phyloP scores from a whole-genome alignment of 2,329 filamentous ascomycete genomes.

The Exophiala spinifera region DNA sequence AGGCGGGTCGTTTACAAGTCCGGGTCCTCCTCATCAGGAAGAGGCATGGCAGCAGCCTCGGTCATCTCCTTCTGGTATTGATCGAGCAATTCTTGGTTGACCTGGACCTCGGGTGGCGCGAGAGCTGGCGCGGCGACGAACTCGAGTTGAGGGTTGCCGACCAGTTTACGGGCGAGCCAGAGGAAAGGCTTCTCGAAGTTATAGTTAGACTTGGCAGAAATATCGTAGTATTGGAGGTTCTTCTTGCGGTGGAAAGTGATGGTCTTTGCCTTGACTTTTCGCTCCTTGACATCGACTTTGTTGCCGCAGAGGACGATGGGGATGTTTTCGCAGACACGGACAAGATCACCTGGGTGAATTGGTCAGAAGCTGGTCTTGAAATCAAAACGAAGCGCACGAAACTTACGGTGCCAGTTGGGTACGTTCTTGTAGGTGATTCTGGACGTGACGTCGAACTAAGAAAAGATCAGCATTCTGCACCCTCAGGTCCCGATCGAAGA shows the following conservation, averaged over 20 bases:
- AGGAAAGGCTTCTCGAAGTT: slow-evolving; percentile 99
- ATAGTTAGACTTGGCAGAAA: slow-evolving; percentile 99
- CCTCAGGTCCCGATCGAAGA: not conserved
- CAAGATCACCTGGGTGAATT: slow-evolving; percentile 72
- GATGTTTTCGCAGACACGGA: slow-evolving; percentile 99
- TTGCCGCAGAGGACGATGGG: slow-evolving; percentile 97
- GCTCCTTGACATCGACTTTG: slow-evolving; percentile 99
- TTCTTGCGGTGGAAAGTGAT: slow-evolving; percentile 99
- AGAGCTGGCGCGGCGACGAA: slow-evolving; percentile 95
- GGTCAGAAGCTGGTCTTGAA: slow-evolving; percentile 13
- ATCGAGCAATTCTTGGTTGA: slow-evolving; percentile 78
- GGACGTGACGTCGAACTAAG: slow-evolving; percentile 86
- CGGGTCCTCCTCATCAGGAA: slow-evolving; percentile 91
- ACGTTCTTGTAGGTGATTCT: slow-evolving; percentile 99
- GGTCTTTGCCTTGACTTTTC: slow-evolving; percentile 99
- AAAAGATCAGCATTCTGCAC: not conserved
- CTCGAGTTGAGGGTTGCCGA: slow-evolving; percentile 89
- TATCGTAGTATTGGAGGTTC: slow-evolving; percentile 99
- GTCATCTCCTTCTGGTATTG: slow-evolving; percentile 88
- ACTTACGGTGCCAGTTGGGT: slow-evolving; percentile 99
- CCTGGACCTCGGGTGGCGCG: slow-evolving; percentile 85
- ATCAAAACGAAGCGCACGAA: slow-evolving; percentile 4
- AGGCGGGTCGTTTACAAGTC: slow-evolving; percentile 41
- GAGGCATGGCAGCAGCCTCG: slow-evolving; percentile 73
- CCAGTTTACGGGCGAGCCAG: slow-evolving; percentile 97